Base-by-base conservation (phyloP, 768 basidiomycete genomes). In the Leccinum boreale region DNA sequence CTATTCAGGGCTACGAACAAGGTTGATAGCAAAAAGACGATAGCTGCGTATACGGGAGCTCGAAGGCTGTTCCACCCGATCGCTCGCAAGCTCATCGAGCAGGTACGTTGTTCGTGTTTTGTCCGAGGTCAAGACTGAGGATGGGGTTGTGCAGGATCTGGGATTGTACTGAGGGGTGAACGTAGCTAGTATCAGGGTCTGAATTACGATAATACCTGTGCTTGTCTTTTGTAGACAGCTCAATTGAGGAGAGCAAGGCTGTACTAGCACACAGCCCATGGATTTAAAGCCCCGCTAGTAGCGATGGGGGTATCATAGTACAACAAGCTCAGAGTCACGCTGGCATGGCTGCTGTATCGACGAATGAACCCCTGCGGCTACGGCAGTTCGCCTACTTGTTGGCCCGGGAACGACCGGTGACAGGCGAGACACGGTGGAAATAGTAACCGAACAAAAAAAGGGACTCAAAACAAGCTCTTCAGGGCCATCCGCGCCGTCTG, bases 21-120 rank as follows among this genome's bases (percentile, higher is more conserved):
- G 59, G 77, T 77, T 11, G 68, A 82, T 58, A 52, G 58, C 10
- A 55, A 58, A 36, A 67, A 73, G 33, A 77, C 82, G 1, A 57
- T 69, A 29, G 60, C 69, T 48, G 75, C 74, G 23, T 82, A 76
- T 55, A 51, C 33, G 9, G 58, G 59, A 24, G 69, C 74, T 29
- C 73, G 72, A 52, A 57, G 57, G 10, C 58, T 69, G 49, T 82
- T 82, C 74, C 81, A 83, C 65, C 81, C 82, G 0, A 82, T 82
- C 57, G 81, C 82, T 31, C 69, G 76, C 26, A 75, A 72, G 66
- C 58, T 83, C 36, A 79, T 83, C 54, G 79, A 78, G 57, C 79
- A 80, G 78, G 82, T 79, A 58, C 2, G 70, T 55, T 8, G 14
- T 19, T 26, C 15, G 21, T 24, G 24, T 28, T 15, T 29, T 4